Conservation (phyloP, 257 asterid genomes). For the Primulina eburnea region DNA sequence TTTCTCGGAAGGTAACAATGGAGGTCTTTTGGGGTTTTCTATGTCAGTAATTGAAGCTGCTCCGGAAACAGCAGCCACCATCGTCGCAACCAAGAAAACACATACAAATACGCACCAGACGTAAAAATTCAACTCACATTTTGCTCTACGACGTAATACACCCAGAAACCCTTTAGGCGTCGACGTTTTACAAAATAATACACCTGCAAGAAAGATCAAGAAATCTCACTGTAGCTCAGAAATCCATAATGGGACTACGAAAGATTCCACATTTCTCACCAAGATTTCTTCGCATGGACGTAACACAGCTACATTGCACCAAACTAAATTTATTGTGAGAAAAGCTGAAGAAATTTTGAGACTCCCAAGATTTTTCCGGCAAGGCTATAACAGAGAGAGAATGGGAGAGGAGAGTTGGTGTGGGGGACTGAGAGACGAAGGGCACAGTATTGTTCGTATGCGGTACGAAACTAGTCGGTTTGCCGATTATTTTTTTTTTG, state of each 20-base stretch:
- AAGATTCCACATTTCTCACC: neutral
- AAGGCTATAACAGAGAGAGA: neutral
- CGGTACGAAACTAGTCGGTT: too few species aligned
- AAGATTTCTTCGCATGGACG: neutral
- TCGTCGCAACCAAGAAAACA: slow-evolving; percentile 40
- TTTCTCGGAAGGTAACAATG: slow-evolving; percentile 83
- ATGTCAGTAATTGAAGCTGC: slow-evolving; percentile 63
- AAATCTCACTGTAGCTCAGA: neutral
- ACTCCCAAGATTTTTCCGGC: neutral
- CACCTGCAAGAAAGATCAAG: slow-evolving; percentile 48
- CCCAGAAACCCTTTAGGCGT: slow-evolving; percentile 38
- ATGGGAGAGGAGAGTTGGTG: neutral
- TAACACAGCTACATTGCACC: neutral
- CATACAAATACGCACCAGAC: slow-evolving; percentile 26
- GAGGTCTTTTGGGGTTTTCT: slow-evolving; percentile 60
- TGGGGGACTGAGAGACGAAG: neutral
- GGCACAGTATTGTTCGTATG: neutral
- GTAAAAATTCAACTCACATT: slow-evolving; percentile 53
- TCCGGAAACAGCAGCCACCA: slow-evolving; percentile 92
- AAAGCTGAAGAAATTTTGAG: neutral
- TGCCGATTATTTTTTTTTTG: too few species aligned
- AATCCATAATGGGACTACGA: neutral
- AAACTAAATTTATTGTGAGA: neutral
- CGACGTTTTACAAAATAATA: slow-evolving; percentile 19
- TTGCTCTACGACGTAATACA: slow-evolving; percentile 25